A percentile compares a stretch with the other conserved stretches of the same genome.
These are phyloP conservation scores for Cladosporium cucumerinum DNA, from an alignment of 2,329 filamentous ascomycete genomes.

Conservation along the genomic window DNA sequence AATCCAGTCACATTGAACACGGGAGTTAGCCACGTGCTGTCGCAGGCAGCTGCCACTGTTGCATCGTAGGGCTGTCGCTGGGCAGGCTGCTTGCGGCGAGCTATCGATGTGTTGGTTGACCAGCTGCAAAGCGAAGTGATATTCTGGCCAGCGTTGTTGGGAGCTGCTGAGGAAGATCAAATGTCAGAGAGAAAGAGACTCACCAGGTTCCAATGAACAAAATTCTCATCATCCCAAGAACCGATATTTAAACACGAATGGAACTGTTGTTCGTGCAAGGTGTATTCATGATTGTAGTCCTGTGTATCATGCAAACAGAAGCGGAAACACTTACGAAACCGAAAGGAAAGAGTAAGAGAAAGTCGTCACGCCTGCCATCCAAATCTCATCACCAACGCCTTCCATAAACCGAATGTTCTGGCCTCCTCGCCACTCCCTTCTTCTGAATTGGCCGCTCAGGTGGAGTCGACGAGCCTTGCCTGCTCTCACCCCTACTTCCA, in stretches of 20 bases:
- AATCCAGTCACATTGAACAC: neutral
- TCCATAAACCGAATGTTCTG: slow-evolving; percentile 38
- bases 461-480: neutral
- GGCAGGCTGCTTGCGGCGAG: too few relatives aligned
- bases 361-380: neutral
- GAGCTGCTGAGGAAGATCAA: neutral
- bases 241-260: neutral
- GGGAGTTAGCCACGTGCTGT: neutral
- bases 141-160: neutral
- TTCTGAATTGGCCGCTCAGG: slow-evolving; percentile 16
- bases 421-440: slow-evolving; percentile 22
- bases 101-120: too few relatives aligned
- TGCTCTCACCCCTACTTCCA: neutral
- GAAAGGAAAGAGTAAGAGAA: neutral
- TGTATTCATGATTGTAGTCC: neutral
- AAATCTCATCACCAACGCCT: slow-evolving; percentile 30
- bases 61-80: too few relatives aligned
- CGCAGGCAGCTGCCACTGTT: neutral
- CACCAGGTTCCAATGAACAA: neutral
- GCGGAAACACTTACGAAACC: slow-evolving; percentile 4
- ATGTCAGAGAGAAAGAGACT: neutral
- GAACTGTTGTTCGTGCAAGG: neutral
- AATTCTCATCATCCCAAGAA: neutral
- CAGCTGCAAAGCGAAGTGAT: too few relatives aligned
- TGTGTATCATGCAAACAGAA: slow-evolving; percentile 1